phyloP scores from a whole-genome alignment of 1,139 yeast species.

The Diutina pseudorugosa region DNA sequence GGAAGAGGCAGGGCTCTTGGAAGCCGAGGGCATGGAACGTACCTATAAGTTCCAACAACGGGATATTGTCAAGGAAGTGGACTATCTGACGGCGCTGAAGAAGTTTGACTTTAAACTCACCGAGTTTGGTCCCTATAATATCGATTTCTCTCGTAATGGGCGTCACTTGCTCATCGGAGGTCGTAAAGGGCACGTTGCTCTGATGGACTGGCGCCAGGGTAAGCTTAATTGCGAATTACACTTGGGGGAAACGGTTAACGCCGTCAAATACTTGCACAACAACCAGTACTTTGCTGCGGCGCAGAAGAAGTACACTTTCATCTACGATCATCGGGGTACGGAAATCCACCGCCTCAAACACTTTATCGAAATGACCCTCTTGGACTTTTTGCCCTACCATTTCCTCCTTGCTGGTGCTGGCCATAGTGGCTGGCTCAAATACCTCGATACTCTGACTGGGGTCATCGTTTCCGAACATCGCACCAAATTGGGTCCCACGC shows the following conservation, averaged over 20 bases:
- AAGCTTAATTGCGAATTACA: conserved; percentile 68
- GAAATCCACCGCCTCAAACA: conserved; percentile 88
- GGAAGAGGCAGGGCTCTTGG: conserved; percentile 77
- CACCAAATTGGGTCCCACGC: conserved; percentile 86
- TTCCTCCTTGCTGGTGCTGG: conserved; percentile 82
- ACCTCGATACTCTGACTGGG: conserved; percentile 95
- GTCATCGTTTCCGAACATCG: conserved; percentile 68
- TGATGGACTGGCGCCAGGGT: conserved; percentile 94
- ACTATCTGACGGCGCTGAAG: conserved; percentile 60
- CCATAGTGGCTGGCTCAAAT: conserved; percentile 74
- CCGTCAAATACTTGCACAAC: conserved; percentile 81
- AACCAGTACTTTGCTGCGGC: conserved; percentile 96
- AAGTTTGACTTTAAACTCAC: conserved; percentile 61
- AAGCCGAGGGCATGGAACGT: conserved; percentile 88
- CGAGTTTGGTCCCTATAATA: conserved; percentile 77
- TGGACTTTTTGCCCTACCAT: conserved; percentile 90
- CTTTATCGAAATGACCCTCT: conserved; percentile 71
- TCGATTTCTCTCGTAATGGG: conserved; percentile 82
- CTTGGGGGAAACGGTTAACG: conserved; percentile 80
- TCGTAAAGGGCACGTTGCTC: conserved; percentile 85
- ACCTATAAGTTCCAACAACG: conserved; percentile 78
- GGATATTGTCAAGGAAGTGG: conserved; percentile 73
- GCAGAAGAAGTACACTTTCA: conserved; percentile 86
- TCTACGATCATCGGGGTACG: conserved; percentile 82
- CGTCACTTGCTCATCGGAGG: conserved; percentile 80